Percentiles rank a stretch among this genome's conserved stretches.
These are phyloP conservation scores for Apiospora rasikravindrae DNA, from an alignment of 2,329 filamentous ascomycete genomes.

Conservation along the genomic window DNA sequence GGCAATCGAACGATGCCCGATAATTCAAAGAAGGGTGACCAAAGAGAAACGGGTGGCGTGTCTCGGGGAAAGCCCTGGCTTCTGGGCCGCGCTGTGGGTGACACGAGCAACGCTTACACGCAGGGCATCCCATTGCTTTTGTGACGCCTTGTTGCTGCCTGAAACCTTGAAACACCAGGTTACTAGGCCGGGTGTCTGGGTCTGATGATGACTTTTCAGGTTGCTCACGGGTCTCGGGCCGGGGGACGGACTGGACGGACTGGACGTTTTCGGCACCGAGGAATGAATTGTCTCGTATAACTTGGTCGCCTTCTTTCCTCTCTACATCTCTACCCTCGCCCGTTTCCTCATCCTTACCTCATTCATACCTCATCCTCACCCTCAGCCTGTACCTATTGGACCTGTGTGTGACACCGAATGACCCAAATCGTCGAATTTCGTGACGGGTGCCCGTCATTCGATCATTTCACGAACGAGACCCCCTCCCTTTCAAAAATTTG, in stretches of 20 bases:
- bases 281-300: slow-evolving; percentile 4
- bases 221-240: slow-evolving; percentile 13
- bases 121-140: not conserved
- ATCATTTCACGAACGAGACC: not conserved
- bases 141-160: not conserved
- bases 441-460: slow-evolving; percentile 1
- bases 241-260: not conserved
- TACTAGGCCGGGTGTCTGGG: slow-evolving; percentile 5
- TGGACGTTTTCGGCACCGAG: slow-evolving; percentile 14
- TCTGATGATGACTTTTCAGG: not conserved
- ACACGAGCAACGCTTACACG: slow-evolving; percentile 15
- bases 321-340: too few relatives aligned
- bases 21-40: not conserved
- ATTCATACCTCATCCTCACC: too few relatives aligned
- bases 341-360: not conserved
- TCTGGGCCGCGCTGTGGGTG: not conserved
- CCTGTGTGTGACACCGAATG: not conserved
- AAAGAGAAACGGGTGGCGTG: not conserved
- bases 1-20: not conserved
- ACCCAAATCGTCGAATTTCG: not conserved
- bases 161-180: not conserved
- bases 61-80: not conserved
- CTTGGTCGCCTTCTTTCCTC: not conserved
- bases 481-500: not conserved
- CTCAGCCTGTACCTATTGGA: not conserved